Evolutionary conservation across 164 flowering plant species (phyloP), one percentile per base, ranked within the genome.

Genomic region (Kalanchoe fedtschenkoi): DNA sequence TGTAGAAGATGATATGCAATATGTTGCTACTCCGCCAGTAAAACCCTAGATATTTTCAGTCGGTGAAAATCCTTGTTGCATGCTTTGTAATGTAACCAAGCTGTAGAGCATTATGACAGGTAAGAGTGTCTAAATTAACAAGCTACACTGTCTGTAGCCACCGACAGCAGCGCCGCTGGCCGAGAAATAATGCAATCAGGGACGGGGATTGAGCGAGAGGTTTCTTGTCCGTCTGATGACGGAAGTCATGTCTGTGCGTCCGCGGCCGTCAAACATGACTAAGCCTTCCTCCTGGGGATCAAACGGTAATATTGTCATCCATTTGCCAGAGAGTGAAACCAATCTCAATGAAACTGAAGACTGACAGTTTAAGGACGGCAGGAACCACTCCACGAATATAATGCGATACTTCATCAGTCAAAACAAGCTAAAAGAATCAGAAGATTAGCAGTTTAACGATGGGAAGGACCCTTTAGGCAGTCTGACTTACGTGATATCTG

Each of bases 221-320:
- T 79, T 79, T 61, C 66, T 73, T 2, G 85, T 76, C 16, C 72
- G 80, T 15, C 60, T 53, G 58, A 74, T 22, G 28, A 84, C 78
- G 19, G 77, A 44, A 26, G 78, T 34, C 17, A 61, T 59, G 43
- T 35, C 15, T 19, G 15, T 28, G 26, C 15, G 30, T 51, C 42
- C 60, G 64, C 16, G 32, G 63, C 28, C 54, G 67, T 14, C 17
- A 29, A 39, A 71, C 61, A 16, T 66, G 62, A 39, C 60, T 69
- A 0, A 58, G 22, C 41, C 42, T 71, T 35, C 59, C 46, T 56
- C 64, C 67, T 11, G 46, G 39, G 35, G n/a, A 26, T 6, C 6
- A 7, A 9, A 37, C 13, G 39, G 39, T 9, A 37, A 8, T 37
- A 9, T 37, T 37, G 39, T 35, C 70, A 67, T 71, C 56, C 69